Evolutionary conservation across 257 asterid genomes (phyloP).

Genomic region (Fraxinus americana): DNA sequence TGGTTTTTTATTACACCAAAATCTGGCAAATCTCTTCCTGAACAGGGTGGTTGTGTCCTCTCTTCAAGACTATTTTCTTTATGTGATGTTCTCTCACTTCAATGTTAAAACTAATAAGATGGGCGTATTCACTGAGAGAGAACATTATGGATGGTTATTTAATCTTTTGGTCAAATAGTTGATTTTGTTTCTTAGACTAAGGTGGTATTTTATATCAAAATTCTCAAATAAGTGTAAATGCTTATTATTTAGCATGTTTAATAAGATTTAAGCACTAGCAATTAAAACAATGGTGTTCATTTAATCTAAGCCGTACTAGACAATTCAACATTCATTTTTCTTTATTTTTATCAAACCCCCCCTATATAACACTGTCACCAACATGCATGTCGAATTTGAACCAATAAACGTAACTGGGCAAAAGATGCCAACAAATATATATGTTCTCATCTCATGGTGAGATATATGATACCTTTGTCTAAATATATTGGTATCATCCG

Average conservation of each 20-base stretch:
- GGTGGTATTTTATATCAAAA: background rate
- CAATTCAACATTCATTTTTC: background rate
- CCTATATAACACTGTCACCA: conserved; percentile 1
- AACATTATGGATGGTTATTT: background rate
- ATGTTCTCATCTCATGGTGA: background rate
- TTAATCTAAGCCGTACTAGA: background rate
- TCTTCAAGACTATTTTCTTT: conserved; percentile 1
- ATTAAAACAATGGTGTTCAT: background rate
- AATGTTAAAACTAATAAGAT: conserved; percentile 8
- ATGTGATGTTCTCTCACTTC: background rate
- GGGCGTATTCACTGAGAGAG: conserved; percentile 1
- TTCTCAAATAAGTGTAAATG: background rate
- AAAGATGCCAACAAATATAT: background rate
- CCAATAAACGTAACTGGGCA: background rate
- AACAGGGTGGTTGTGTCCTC: background rate
- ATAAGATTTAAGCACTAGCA: background rate
- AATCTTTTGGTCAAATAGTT: background rate
- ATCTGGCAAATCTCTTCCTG: background rate
- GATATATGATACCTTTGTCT: background rate
- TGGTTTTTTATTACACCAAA: background rate
- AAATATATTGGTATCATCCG: background rate
- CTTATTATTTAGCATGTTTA: background rate
- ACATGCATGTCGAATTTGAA: conserved; percentile 15
- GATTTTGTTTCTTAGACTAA: conserved; percentile 2
- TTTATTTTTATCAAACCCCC: background rate